These are phyloP conservation scores for Rhizophagus sp. DNA, from an alignment of 192 early-diverging fungal genomes.

Conservation along the genomic window DNA sequence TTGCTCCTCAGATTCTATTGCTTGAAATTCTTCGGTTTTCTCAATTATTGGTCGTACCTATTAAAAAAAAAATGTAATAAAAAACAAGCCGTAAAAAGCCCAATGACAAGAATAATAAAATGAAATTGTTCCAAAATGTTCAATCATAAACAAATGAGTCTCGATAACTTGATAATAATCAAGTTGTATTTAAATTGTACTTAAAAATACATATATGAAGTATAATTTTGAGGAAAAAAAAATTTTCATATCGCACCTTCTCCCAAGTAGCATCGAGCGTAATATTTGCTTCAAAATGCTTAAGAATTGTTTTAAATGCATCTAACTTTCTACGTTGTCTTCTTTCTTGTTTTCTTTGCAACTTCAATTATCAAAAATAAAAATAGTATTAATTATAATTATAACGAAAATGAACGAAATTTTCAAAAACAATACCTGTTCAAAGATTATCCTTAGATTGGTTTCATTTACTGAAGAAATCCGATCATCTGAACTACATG, in stretches of 20 bases:
- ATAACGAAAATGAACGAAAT: not conserved
- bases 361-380: conserved; percentile 43
- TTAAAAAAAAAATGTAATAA: conserved; percentile 3
- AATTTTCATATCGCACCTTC: conserved; percentile 42
- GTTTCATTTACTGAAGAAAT: conserved; percentile 31
- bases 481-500: conserved; percentile 38
- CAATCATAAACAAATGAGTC: not conserved
- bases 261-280: conserved; percentile 69
- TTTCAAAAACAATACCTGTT: conserved; percentile 42
- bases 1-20: conserved; percentile 64
- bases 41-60: conserved; percentile 46
- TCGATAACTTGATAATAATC: not conserved
- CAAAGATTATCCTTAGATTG: conserved; percentile 51
- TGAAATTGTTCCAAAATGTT: not conserved
- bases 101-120: conserved; percentile 5
- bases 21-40: conserved; percentile 61
- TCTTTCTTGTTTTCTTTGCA: conserved; percentile 58
- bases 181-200: not conserved
- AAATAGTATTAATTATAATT: not conserved
- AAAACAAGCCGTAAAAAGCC: conserved; percentile 10
- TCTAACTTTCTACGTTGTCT: conserved; percentile 74
- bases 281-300: conserved; percentile 63
- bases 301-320: conserved; percentile 72
- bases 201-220: not conserved
- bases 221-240: not conserved